phyloP scores from a whole-genome alignment of 495 filamentous ascomycete species.

The Talaromyces trachyspermus region DNA sequence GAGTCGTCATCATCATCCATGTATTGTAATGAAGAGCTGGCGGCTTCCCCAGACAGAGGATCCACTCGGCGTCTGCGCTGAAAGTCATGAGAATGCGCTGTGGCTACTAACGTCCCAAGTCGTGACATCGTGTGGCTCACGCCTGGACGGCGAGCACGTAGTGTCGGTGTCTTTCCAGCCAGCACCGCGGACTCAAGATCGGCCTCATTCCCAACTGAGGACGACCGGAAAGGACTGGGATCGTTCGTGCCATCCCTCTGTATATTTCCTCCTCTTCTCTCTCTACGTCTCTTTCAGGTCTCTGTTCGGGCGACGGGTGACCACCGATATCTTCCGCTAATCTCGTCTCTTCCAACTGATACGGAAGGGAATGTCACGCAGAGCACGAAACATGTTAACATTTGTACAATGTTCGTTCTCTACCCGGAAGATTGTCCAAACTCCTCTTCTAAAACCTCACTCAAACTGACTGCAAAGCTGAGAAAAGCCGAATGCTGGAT shows the following conservation, averaged over 20 bases:
- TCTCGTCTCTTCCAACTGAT: conserved; percentile 41
- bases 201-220: conserved; percentile 10
- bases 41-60: conserved; percentile 17
- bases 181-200: conserved; percentile 10
- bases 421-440: conserved; percentile 89
- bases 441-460: conserved; percentile 75
- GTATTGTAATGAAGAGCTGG: conserved; percentile 13
- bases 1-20: conserved; percentile 18
- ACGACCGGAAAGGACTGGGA: conserved; percentile 1
- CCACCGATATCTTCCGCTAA: conserved; percentile 7
- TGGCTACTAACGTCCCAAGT: conserved; percentile 54
- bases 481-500: conserved; percentile 72
- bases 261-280: conserved; percentile 8
- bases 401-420: conserved; percentile 96
- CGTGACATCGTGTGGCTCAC: conserved; percentile 32
- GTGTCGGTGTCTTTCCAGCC: conserved; percentile 10
- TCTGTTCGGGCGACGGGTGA: conserved; percentile 12
- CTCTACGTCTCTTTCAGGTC: conserved; percentile 9
- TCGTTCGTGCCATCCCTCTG: conserved; percentile 2
- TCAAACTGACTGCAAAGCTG: conserved; percentile 66
- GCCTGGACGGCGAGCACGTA: conserved; percentile 14
- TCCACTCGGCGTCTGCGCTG: conserved; percentile 58
- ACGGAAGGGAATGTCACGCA: conserved; percentile 77
- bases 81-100: conserved; percentile 83
- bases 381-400: conserved; percentile 76